Conservation (phyloP, 768 basidiomycete species). For the Asterophora lycoperdoides region DNA sequence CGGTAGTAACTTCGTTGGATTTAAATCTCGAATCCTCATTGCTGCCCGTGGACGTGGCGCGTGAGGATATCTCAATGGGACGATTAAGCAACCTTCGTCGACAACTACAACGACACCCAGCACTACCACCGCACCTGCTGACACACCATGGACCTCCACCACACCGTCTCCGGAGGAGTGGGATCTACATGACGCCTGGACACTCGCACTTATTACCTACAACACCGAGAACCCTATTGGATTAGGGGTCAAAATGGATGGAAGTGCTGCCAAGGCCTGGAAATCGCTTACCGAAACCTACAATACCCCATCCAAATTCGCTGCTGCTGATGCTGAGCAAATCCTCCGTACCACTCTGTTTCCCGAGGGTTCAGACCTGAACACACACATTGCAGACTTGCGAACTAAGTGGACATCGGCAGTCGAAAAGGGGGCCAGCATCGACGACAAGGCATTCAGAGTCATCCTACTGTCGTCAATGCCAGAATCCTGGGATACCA, state of each 20-base stretch:
- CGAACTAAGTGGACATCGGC: slow-evolving; percentile 12
- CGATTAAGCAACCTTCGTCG: not conserved
- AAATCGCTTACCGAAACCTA: slow-evolving; percentile 12
- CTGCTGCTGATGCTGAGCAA: slow-evolving; percentile 8
- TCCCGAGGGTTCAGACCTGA: slow-evolving; percentile 12
- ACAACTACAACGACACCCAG: not conserved
- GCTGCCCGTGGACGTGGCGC: not conserved
- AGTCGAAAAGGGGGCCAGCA: slow-evolving; percentile 11
- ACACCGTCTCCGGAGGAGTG: not conserved
- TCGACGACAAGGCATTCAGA: slow-evolving; percentile 16
- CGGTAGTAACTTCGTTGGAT: not conserved
- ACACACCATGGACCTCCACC: not conserved
- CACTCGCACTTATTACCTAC: not conserved
- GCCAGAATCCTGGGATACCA: slow-evolving; percentile 18
- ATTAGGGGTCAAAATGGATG: slow-evolving; percentile 14
- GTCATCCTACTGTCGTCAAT: slow-evolving; percentile 19
- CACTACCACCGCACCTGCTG: not conserved
- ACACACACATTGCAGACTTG: slow-evolving; percentile 13
- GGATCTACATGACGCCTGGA: slow-evolving; percentile 4
- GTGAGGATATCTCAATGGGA: not conserved
- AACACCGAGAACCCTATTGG: slow-evolving; percentile 19
- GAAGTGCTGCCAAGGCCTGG: slow-evolving; percentile 15
- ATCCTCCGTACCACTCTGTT: slow-evolving; percentile 10
- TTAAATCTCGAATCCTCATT: not conserved
- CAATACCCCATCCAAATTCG: slow-evolving; percentile 7